Evolutionary conservation across 345 rosid species (phyloP), one percentile per base, ranked within the genome.

Genomic region (Arabis alpina): DNA sequence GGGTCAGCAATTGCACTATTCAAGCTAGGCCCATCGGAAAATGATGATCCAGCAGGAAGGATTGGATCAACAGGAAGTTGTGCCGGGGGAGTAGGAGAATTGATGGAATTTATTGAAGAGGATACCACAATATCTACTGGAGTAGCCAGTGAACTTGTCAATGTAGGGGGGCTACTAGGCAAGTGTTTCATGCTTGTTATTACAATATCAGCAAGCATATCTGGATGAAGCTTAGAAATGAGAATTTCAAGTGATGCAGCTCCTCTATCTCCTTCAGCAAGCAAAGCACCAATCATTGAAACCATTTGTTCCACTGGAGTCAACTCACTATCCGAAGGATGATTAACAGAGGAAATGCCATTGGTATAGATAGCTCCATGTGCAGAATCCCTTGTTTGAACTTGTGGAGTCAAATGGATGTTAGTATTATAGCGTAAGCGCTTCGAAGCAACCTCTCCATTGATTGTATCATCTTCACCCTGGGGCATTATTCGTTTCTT

Each of bases 191-290:
- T 91, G 79, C 91, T 94, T 71, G 90, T 71, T 70, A 94, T 85
- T 54, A 94, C 99, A 80, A 94, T 94, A 80, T 94, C 99, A 37
- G 99, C 97, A 68, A 94, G 82, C 82, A 93, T 81, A 77, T 94
- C 99, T 76, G 99, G 97, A 79, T 94, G 97, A 64, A 94, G 86
- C 77, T 86, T 86, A 58, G 95, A 84, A 78, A 94, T 81, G 56
- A 94, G 96, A 82, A 94, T 77, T 81, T 88, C 93, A 67, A 94
- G 91, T 43, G 99, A 94, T 80, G 91, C 93, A 61, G 96, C 96
- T 15, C 99, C 99, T 71, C 96, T 85, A 79, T 94, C 99, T 65
- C 99, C 99, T 85, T 91, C 99, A 37, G 96, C 99, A 76, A 94
- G 99, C 82, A 94, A 81, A 68, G 95, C 99, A 79, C 97, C 97